Evolutionary conservation across 805 yeast genomes (phyloP), one percentile per base, ranked within the genome.

Genomic region (Ogataea saltuana): DNA sequence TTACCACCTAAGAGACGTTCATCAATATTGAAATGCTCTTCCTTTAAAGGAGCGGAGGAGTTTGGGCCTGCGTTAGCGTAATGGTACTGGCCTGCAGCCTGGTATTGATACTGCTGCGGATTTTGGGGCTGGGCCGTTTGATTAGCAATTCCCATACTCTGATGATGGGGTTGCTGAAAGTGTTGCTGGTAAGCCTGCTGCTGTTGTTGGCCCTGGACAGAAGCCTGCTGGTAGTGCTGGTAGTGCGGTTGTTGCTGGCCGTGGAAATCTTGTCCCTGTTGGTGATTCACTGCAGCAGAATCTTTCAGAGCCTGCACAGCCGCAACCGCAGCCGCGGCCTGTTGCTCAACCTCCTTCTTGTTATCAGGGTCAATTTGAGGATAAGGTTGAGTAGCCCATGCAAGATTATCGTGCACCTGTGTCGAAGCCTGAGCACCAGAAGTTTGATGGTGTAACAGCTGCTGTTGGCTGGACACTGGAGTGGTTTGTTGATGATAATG

Each of bases 11-110:
- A 43, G 5, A 59, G 45, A 31, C 62, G 49, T 33, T 56, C 63
- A 35, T 59, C 62, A 32, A 59, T 58, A 33, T 55, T 58, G 46
- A 59, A 56, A 32, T 56, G 58, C 27, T 56, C 61, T 22, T 55
- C 62, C 34, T 53, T 54, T 9, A 26, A 41, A 4, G 36, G 33
- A 12, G 38, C 41, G 15, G 41, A 39, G 4, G 43, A 34, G 32
- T 18, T 25, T 11, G 45, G 23, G 7, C 35, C 42, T 20, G 46
- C 36, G 19, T 45, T 42, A 3, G 42, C 41, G 38, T 53, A 44
- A 12, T 34, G 38, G 20, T 45, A 49, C 27, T 41, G 48, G 13
- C 42, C 42, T 12, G 41, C 18, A 9, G 45, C 17, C 21, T 44
- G 50, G 22, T 42, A 46, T 29, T 39, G 48, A 17, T 40, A 30